Evolutionary conservation across 345 rosid genomes (phyloP).

Genomic region (Eucalyptus coolabah): DNA sequence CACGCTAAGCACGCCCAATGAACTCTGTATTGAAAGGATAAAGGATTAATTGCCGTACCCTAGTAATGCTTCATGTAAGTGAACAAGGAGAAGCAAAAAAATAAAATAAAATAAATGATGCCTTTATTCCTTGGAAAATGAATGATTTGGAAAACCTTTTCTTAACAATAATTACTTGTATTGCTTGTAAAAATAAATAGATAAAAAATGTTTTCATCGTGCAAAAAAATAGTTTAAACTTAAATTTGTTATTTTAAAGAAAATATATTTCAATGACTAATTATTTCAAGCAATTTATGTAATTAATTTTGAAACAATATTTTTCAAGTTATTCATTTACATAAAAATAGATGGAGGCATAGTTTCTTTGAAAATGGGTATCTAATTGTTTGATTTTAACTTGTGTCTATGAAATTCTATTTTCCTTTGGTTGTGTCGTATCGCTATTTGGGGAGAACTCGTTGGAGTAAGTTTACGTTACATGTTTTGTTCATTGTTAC

Average conservation of each 20-base stretch:
- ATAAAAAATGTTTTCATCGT: no score
- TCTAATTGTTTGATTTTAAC: no score
- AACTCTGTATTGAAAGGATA: background rate
- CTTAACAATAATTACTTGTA: no score
- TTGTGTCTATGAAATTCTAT: background rate
- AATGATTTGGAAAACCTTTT: no score
- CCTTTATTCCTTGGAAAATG: no score
- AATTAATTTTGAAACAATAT: no score
- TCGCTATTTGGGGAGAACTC: slow-evolving; percentile 64
- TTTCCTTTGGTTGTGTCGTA: slow-evolving; percentile 12
- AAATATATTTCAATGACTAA: no score
- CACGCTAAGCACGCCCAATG: background rate
- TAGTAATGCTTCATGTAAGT: background rate
- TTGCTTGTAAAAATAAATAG: no score
- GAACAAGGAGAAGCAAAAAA: background rate
- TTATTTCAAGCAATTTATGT: accelerated
- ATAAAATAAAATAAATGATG: background rate
- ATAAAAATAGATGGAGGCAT: no score
- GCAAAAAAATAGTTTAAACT: no score
- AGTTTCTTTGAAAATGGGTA: background rate
- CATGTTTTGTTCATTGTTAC: background rate
- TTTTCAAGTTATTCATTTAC: no score
- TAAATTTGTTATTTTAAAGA: no score
- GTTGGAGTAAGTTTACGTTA: slow-evolving; percentile 37
- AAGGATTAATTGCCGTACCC: background rate